A percentile compares a stretch with the other conserved stretches of the same genome.
Evolutionary conservation across 2,329 filamentous ascomycete species (phyloP).

Genomic region (Colletotrichum siamense): DNA sequence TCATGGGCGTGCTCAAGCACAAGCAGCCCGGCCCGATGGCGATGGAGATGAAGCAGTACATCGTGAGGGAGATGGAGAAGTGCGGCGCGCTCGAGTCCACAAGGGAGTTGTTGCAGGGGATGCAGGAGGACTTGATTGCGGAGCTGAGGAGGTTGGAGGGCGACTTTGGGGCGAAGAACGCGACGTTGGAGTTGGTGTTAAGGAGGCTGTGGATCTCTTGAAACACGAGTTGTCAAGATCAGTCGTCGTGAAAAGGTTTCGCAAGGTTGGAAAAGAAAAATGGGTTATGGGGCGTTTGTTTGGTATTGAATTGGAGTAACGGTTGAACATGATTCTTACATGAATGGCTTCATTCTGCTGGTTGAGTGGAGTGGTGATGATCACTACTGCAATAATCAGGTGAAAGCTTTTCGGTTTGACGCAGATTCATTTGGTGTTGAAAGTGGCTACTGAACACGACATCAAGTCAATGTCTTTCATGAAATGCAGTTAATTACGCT

Average conservation of each 20-base stretch:
- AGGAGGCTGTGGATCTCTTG: background rate
- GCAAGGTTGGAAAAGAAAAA: fast-evolving
- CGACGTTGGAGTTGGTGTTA: background rate
- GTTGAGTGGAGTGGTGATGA: no score
- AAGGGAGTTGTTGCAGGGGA: background rate
- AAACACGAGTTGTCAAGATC: fast-evolving
- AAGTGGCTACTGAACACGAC: no score
- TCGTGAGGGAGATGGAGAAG: background rate
- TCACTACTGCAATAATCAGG: no score
- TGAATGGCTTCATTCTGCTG: no score
- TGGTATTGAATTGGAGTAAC: no score
- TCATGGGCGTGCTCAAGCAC: background rate
- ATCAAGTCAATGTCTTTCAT: no score
- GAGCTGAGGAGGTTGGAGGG: background rate
- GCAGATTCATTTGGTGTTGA: no score
- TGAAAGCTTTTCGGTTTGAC: no score
- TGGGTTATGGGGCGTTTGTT: background rate
- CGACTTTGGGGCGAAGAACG: background rate
- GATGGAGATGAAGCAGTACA: background rate
- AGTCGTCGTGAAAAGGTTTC: fast-evolving
- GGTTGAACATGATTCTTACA: no score
- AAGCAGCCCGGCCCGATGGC: background rate
- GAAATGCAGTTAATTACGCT: no score
- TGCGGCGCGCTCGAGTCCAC: background rate
- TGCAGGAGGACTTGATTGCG: background rate